Percentiles rank a stretch among this genome's conserved stretches.
Evolutionary conservation across 208 protist species (phyloP).

Genomic region (Crithidia acanthocephali): DNA sequence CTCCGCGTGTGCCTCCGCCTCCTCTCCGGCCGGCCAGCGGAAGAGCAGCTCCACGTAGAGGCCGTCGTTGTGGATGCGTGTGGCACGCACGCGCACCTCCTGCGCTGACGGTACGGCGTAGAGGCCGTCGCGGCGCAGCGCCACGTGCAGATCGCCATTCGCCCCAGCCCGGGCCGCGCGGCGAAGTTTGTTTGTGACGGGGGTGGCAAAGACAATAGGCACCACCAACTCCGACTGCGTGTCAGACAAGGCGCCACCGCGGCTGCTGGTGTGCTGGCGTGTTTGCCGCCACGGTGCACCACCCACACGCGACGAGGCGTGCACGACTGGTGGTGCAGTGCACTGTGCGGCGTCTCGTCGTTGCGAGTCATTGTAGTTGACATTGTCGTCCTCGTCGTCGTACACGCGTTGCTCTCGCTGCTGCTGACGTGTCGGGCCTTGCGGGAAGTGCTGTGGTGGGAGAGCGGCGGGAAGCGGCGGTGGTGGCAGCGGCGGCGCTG

Average conservation of each 20-base stretch:
- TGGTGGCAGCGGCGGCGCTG: too few species aligned
- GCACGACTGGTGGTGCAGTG: neutral
- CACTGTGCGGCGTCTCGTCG: too few species aligned
- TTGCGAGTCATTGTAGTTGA: too few species aligned
- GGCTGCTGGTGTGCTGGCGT: neutral
- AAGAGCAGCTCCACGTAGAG: constrained; percentile 17
- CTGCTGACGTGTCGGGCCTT: too few species aligned
- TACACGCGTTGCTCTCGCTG: too few species aligned
- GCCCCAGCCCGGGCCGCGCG: constrained; percentile 5
- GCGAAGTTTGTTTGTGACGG: constrained; percentile 13
- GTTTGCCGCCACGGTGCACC: constrained; percentile 12
- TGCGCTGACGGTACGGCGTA: constrained; percentile 11
- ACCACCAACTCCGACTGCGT: constrained; percentile 8
- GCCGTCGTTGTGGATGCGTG: constrained; percentile 1
- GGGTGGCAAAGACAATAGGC: constrained; percentile 8
- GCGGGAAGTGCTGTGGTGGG: too few species aligned
- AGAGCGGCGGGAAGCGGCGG: too few species aligned
- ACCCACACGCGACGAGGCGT: neutral
- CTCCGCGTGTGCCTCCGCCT: constrained; percentile 6
- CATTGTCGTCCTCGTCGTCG: too few species aligned
- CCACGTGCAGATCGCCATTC: constrained; percentile 5
- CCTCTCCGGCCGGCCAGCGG: constrained; percentile 11
- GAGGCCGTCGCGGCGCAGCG: constrained; percentile 15
- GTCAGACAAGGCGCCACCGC: neutral
- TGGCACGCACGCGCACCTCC: constrained; percentile 13